Evolutionary conservation across 2,329 filamentous ascomycete genomes (phyloP).

Genomic region (Aspergillus ibericus): DNA sequence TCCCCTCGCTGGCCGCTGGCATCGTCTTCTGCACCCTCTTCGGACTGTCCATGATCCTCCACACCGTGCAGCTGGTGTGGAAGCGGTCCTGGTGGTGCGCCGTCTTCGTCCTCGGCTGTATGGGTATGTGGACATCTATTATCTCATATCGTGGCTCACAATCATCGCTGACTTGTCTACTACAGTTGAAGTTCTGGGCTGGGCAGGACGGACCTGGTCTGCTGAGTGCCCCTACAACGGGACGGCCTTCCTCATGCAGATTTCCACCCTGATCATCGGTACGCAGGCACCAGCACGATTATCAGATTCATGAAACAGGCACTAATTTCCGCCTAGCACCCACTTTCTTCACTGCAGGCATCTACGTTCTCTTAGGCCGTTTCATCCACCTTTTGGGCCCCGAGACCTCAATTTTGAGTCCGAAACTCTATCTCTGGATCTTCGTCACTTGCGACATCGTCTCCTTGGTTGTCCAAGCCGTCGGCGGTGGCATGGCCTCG

Average conservation of each 20-base stretch:
- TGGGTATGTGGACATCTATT: constrained; percentile 27
- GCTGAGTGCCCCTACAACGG: constrained; percentile 51
- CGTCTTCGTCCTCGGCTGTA: constrained; percentile 38
- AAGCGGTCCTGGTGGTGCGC: constrained; percentile 42
- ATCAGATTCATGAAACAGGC: background rate
- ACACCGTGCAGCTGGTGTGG: constrained; percentile 37
- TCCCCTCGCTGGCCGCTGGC: constrained; percentile 35
- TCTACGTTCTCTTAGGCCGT: constrained; percentile 52
- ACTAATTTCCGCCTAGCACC: constrained; percentile 33
- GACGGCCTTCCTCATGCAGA: constrained; percentile 53
- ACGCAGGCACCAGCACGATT: constrained; percentile 1
- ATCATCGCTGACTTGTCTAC: constrained; percentile 3
- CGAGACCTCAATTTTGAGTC: constrained; percentile 45
- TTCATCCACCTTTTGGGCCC: constrained; percentile 49
- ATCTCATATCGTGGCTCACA: background rate
- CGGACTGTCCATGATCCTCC: constrained; percentile 36
- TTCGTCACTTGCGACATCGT: constrained; percentile 56
- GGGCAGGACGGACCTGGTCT: constrained; percentile 52
- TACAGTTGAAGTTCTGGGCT: constrained; percentile 48
- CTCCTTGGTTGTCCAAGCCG: constrained; percentile 57
- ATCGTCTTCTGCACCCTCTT: constrained; percentile 37
- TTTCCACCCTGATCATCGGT: constrained; percentile 45
- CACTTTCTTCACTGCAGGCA: constrained; percentile 53
- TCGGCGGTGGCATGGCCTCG: constrained; percentile 55
- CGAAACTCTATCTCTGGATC: constrained; percentile 49